These are phyloP conservation scores for Paramyrothecium roridum DNA, from an alignment of 2,329 filamentous ascomycete genomes.

Conservation along the genomic window DNA sequence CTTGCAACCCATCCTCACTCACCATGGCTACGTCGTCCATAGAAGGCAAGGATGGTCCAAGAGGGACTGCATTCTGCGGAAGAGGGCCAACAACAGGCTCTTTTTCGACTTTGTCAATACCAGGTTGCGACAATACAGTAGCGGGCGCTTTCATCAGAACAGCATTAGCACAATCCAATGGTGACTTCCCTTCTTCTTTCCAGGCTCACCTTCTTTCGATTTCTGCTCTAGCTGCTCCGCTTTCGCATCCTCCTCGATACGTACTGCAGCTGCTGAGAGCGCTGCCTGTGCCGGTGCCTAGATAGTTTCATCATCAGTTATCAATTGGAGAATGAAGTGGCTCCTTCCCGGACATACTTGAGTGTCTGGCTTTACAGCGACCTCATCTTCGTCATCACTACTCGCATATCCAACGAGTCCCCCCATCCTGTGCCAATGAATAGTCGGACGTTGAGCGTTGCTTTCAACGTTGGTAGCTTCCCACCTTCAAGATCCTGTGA, in stretches of 20 bases:
- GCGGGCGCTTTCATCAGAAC: neutral
- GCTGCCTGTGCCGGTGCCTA: neutral
- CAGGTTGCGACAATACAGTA: constrained; percentile 1
- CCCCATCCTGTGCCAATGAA: neutral
- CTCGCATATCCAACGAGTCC: constrained; percentile 49
- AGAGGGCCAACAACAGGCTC: constrained; percentile 21
- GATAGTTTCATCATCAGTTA: too few relatives aligned
- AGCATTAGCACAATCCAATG: neutral
- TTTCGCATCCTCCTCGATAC: neutral
- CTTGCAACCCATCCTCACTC: constrained; percentile 16
- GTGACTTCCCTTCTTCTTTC: neutral
- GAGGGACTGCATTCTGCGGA: constrained; percentile 24
- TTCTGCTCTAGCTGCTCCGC: neutral
- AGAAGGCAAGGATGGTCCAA: constrained; percentile 37
- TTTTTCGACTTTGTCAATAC: constrained; percentile 6
- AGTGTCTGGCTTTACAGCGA: constrained; percentile 1
- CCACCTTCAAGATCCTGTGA: too few relatives aligned
- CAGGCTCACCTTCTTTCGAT: neutral
- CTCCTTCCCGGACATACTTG: neutral
- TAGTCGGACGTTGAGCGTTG: neutral
- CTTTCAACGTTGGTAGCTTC: too few relatives aligned
- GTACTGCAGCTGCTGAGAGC: neutral
- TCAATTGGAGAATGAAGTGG: too few relatives aligned
- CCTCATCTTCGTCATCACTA: constrained; percentile 47
- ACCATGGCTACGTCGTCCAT: constrained; percentile 16